phyloP scores from a whole-genome alignment of 108 stramenopile genomes.

The Skeletonema menzelii region DNA sequence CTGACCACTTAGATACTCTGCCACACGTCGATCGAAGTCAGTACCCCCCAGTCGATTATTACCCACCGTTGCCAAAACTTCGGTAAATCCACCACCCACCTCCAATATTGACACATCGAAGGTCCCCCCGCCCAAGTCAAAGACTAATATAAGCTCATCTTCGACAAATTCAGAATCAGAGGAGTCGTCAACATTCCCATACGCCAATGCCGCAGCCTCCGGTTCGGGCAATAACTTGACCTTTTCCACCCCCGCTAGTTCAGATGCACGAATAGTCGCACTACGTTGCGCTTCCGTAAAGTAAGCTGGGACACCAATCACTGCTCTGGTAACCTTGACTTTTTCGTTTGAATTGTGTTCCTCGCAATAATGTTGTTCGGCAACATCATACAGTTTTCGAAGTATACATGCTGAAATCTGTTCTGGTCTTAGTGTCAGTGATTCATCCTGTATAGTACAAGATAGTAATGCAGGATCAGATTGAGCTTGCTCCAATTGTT shows the following conservation, averaged over 20 bases:
- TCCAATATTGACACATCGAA: slow-evolving; percentile 92
- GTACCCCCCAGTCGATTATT: slow-evolving; percentile 89
- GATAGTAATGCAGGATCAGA: slow-evolving; percentile 58
- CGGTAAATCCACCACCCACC: slow-evolving; percentile 85
- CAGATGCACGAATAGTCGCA: slow-evolving; percentile 85
- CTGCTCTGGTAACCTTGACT: slow-evolving; percentile 72
- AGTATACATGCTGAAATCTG: slow-evolving; percentile 79
- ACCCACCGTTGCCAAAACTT: slow-evolving; percentile 90
- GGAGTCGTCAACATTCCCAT: slow-evolving; percentile 56
- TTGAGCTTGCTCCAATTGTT: slow-evolving; percentile 63
- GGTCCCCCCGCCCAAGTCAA: slow-evolving; percentile 96
- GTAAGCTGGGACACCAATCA: slow-evolving; percentile 96
- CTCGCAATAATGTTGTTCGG: slow-evolving; percentile 31
- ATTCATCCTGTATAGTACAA: slow-evolving; percentile 8
- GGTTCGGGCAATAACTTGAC: slow-evolving; percentile 92
- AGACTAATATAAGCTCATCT: slow-evolving; percentile 90
- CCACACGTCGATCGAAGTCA: slow-evolving; percentile 87
- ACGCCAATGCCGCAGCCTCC: slow-evolving; percentile 94
- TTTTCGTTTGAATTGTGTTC: slow-evolving; percentile 6
- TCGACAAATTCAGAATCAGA: slow-evolving; percentile 27
- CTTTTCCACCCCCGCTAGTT: slow-evolving; percentile 82
- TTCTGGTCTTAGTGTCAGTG: slow-evolving; percentile 63
- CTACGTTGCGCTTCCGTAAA: slow-evolving; percentile 88
- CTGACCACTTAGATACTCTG: slow-evolving; percentile 53
- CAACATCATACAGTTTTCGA: slow-evolving; percentile 53